phyloP scores from a whole-genome alignment of 73 alveolate species.

The Tetrahymena borealis region DNA sequence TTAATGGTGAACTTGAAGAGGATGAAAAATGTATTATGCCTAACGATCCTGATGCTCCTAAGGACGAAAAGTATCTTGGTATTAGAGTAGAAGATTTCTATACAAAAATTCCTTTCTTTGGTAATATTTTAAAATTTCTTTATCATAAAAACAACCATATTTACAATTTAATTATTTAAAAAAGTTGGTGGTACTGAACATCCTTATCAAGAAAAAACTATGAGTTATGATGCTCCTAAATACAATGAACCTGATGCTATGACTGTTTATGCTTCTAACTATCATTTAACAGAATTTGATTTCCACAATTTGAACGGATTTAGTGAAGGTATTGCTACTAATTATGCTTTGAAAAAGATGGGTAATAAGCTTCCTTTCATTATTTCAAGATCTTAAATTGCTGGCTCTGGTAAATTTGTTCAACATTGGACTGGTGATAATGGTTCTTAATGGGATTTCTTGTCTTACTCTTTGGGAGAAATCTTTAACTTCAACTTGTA shows the following conservation, averaged over 20 bases:
- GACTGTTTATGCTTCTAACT: background rate
- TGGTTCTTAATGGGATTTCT: conserved; percentile 52
- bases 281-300: conserved; percentile 5
- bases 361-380: conserved; percentile 15
- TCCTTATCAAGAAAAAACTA: conserved; percentile 54
- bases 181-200: conserved; percentile 25
- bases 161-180: conserved; percentile 12
- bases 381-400: conserved; percentile 26
- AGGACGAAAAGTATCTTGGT: background rate
- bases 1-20: conserved; percentile 46
- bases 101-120: conserved; percentile 50
- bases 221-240: conserved; percentile 24
- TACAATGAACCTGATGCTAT: conserved; percentile 22
- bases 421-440: conserved; percentile 86
- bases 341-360: conserved; percentile 19
- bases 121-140: conserved; percentile 80
- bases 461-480: conserved; percentile 75
- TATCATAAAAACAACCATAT: conserved; percentile 52
- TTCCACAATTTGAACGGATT: conserved; percentile 29
- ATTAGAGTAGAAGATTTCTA: background rate
- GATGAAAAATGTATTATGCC: background rate
- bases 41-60: background rate
- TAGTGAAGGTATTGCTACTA: conserved; percentile 31
- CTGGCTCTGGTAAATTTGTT: conserved; percentile 62
- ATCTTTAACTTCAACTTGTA: conserved; percentile 74